These are phyloP conservation scores for Diaporthe australafricana DNA, from an alignment of 2,329 filamentous ascomycete genomes.

Conservation along the genomic window DNA sequence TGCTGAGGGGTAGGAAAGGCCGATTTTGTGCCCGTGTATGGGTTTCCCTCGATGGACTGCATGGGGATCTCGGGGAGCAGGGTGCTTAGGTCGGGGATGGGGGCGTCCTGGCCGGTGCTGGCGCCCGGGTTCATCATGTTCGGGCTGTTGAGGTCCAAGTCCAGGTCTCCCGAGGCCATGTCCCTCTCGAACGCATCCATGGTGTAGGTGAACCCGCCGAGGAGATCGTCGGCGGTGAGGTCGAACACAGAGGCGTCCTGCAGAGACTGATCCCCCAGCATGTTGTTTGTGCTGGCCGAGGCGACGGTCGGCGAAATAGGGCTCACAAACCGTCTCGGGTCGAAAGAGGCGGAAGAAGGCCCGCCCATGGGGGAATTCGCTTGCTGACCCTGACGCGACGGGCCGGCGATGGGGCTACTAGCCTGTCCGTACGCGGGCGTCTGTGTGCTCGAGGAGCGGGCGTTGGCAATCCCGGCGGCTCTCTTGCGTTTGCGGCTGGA, in stretches of 20 bases:
- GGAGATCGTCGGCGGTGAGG: neutral
- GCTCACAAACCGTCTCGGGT: too few relatives aligned
- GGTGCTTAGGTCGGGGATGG: neutral
- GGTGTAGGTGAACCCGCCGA: neutral
- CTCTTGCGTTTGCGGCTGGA: neutral
- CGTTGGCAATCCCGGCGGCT: too few relatives aligned
- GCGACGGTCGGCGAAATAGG: neutral
- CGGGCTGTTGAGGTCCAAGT: neutral
- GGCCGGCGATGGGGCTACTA: neutral
- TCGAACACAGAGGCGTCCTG: neutral
- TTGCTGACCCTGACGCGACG: neutral
- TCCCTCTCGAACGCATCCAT: neutral
- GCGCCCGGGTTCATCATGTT: neutral
- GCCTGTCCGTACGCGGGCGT: neutral
- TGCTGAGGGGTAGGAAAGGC: neutral
- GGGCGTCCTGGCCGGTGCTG: neutral
- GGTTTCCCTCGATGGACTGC: neutral
- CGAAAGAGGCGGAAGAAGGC: too few relatives aligned
- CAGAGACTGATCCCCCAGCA: rapidly evolving
- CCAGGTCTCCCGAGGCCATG: neutral
- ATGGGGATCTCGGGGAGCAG: neutral
- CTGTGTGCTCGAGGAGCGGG: neutral
- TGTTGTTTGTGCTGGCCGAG: neutral
- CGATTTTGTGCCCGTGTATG: neutral
- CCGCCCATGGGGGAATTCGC: too few relatives aligned